Percentiles rank a stretch among this genome's conserved stretches.
These are phyloP conservation scores for Trichoderma endophyticum DNA, from an alignment of 2,329 filamentous ascomycete genomes.

Conservation along the genomic window DNA sequence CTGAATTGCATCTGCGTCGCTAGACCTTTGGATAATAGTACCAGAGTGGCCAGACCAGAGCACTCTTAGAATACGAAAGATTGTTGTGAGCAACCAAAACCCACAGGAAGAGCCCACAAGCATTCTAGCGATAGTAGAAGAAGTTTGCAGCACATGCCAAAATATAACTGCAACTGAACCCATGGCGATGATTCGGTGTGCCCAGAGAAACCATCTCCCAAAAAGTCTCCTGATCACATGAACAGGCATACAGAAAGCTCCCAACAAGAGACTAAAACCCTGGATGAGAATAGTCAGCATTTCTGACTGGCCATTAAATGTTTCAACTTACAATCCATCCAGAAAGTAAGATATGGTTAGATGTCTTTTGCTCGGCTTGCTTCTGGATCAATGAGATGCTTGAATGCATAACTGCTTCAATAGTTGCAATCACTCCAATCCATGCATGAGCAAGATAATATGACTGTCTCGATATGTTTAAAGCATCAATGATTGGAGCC, in stretches of 20 bases:
- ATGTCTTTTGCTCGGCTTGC: not conserved
- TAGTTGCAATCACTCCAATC: not conserved
- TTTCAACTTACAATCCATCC: not conserved
- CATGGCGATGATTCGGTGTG: not conserved
- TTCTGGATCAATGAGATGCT: not conserved
- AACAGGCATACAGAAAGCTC: not conserved
- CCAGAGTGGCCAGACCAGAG: not conserved
- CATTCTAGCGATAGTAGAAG: not conserved
- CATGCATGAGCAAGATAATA: slow-evolving; percentile 2
- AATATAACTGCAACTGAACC: slow-evolving; percentile 5
- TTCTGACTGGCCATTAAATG: not conserved
- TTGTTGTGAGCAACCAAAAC: slow-evolving; percentile 3
- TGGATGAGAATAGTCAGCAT: not conserved
- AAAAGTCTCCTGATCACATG: not conserved
- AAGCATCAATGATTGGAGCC: slow-evolving; percentile 6
- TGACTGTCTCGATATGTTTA: slow-evolving; percentile 13
- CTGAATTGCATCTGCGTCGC: not conserved
- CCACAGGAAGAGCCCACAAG: slow-evolving; percentile 1
- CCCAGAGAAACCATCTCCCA: slow-evolving; percentile 13
- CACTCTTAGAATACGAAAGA: not conserved
- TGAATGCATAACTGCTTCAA: slow-evolving; percentile 3
- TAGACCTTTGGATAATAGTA: not conserved
- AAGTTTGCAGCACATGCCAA: not conserved
- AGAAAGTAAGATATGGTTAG: not conserved
- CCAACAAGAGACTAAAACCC: slow-evolving; percentile 4